phyloP scores from a whole-genome alignment of 495 filamentous ascomycete genomes.

The Aspergillus homomorphus region DNA sequence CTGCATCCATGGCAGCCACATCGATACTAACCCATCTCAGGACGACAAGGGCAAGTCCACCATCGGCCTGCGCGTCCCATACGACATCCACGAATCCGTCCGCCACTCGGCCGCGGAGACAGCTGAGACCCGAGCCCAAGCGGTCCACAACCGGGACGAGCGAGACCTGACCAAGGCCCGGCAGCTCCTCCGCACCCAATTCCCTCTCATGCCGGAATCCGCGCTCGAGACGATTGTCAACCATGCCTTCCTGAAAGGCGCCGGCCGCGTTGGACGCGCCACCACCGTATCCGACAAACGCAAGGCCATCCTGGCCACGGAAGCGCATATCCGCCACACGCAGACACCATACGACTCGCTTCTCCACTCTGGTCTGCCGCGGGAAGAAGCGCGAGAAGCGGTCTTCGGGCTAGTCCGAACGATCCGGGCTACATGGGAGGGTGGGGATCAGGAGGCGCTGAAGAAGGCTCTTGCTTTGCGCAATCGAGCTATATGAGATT shows the following conservation, averaged over 20 bases:
- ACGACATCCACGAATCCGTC: slow-evolving; percentile 34
- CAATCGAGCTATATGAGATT: slow-evolving; percentile 3
- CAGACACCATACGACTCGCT: slow-evolving; percentile 47
- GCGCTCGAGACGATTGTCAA: slow-evolving; percentile 37
- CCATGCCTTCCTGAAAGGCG: slow-evolving; percentile 49
- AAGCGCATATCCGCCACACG: slow-evolving; percentile 51
- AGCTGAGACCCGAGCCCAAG: slow-evolving; percentile 37
- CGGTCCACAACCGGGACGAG: slow-evolving; percentile 36
- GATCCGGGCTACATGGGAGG: slow-evolving; percentile 35
- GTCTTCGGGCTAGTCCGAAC: slow-evolving; percentile 29
- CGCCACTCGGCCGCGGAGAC: slow-evolving; percentile 31
- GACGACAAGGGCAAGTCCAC: slow-evolving; percentile 31
- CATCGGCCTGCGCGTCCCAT: slow-evolving; percentile 48
- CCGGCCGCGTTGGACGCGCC: slow-evolving; percentile 48
- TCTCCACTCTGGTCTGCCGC: slow-evolving; percentile 25
- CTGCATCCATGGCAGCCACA: neutral
- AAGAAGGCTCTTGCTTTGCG: slow-evolving; percentile 13
- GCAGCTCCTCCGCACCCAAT: slow-evolving; percentile 33
- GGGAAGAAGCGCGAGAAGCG: slow-evolving; percentile 24
- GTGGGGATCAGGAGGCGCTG: slow-evolving; percentile 12
- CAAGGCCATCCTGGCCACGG: slow-evolving; percentile 43
- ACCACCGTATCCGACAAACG: slow-evolving; percentile 30
- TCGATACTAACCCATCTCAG: slow-evolving; percentile 20
- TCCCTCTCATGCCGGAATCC: slow-evolving; percentile 41
- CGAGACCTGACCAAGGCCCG: slow-evolving; percentile 32